Conservation (phyloP, 805 yeast genomes). For the Monosporozyma yasuniensis region DNA sequence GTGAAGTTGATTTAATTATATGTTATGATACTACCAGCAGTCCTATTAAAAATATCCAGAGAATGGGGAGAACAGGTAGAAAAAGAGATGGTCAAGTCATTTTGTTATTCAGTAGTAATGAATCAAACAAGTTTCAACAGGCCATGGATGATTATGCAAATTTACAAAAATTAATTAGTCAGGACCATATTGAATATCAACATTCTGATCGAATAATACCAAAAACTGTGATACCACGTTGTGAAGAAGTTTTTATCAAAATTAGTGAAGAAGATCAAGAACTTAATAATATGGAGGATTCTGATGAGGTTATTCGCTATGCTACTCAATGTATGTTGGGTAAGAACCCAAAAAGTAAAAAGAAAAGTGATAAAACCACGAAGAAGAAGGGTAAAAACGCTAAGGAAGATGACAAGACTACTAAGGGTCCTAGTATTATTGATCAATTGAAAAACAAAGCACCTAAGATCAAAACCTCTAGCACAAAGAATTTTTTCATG, state of each 20-base stretch:
- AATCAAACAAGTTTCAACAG: slow-evolving; percentile 66
- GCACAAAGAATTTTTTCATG: slow-evolving; percentile 50
- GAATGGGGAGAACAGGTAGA: slow-evolving; percentile 98
- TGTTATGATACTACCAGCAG: slow-evolving; percentile 91
- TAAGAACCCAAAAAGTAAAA: slow-evolving; percentile 18
- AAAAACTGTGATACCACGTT: slow-evolving; percentile 40
- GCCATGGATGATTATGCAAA: slow-evolving; percentile 78
- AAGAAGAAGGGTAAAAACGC: slow-evolving; percentile 6
- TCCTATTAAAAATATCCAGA: slow-evolving; percentile 85
- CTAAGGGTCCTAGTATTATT: not conserved
- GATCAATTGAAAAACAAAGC: slow-evolving; percentile 9
- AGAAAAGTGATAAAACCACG: slow-evolving; percentile 7
- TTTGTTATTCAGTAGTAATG: slow-evolving; percentile 66
- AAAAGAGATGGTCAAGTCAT: slow-evolving; percentile 80
- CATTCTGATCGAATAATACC: slow-evolving; percentile 67
- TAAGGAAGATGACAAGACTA: slow-evolving; percentile 8
- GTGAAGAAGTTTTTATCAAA: slow-evolving; percentile 48
- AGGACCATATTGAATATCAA: slow-evolving; percentile 36
- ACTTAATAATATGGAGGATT: slow-evolving; percentile 44
- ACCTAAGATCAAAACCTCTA: slow-evolving; percentile 8
- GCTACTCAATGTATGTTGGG: slow-evolving; percentile 59
- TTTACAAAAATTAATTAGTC: slow-evolving; percentile 62
- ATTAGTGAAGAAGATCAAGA: slow-evolving; percentile 65
- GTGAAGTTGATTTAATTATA: slow-evolving; percentile 89
- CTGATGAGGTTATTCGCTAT: slow-evolving; percentile 56